These are phyloP conservation scores for Echinochloa phyllopogon DNA, from an alignment of 176 grass and related monocot species.

Conservation along the genomic window DNA sequence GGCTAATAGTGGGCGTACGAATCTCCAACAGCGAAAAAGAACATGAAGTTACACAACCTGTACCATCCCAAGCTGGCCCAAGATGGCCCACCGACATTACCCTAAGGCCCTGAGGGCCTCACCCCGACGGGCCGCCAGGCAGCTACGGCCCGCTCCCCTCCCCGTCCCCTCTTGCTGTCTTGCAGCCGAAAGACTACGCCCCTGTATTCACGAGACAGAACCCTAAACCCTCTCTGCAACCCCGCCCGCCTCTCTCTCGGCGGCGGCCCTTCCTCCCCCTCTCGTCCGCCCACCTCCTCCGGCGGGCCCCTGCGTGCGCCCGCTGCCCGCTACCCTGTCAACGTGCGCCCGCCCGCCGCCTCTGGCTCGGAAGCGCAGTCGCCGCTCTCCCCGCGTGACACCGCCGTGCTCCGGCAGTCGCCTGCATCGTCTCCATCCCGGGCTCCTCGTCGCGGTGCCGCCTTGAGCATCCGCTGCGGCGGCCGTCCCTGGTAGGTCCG, in stretches of 20 bases:
- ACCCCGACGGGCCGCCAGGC: too few relatives aligned
- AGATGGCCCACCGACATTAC: too few relatives aligned
- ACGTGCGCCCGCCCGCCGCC: background rate
- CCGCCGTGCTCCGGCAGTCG: background rate
- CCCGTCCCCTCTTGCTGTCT: too few relatives aligned
- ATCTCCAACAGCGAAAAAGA: too few relatives aligned
- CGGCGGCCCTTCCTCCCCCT: background rate
- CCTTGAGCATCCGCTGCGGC: background rate
- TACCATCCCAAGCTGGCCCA: too few relatives aligned
- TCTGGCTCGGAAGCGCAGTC: background rate
- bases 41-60: too few relatives aligned
- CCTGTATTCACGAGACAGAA: background rate
- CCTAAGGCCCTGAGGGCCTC: too few relatives aligned
- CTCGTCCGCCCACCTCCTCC: background rate
- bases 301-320: background rate
- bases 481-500: background rate
- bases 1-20: too few relatives aligned
- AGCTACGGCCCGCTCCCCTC: too few relatives aligned
- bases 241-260: background rate
- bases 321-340: background rate
- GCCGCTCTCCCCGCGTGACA: background rate
- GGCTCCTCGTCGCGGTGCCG: background rate
- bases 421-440: background rate
- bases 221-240: background rate
- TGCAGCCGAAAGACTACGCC: too few relatives aligned